Conservation (phyloP, 805 yeast species). For the Candida piceae region DNA sequence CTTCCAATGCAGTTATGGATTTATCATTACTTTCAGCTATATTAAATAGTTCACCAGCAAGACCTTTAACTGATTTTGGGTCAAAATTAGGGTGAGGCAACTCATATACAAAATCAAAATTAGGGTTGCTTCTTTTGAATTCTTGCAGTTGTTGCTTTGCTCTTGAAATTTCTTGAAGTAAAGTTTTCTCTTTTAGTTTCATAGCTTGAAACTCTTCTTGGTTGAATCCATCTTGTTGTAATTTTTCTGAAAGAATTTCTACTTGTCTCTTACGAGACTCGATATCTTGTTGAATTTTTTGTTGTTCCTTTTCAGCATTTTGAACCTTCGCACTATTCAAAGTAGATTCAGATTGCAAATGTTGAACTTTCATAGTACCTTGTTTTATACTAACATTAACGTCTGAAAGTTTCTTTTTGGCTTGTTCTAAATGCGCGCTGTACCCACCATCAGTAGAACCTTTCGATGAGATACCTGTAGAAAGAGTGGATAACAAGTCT, state of each 20-base stretch:
- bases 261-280: slow-evolving; percentile 36
- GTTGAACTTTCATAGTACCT: slow-evolving; percentile 51
- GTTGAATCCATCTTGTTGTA: slow-evolving; percentile 55
- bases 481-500: slow-evolving; percentile 73
- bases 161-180: slow-evolving; percentile 41
- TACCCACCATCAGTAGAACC: slow-evolving; percentile 79
- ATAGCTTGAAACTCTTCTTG: slow-evolving; percentile 39
- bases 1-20: slow-evolving; percentile 80
- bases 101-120: slow-evolving; percentile 69
- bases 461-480: slow-evolving; percentile 84
- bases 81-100: slow-evolving; percentile 61
- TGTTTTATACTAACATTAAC: slow-evolving; percentile 54
- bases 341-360: slow-evolving; percentile 47
- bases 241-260: slow-evolving; percentile 33
- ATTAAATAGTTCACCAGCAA: slow-evolving; percentile 79
- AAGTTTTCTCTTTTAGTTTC: slow-evolving; percentile 38
- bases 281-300: slow-evolving; percentile 37
- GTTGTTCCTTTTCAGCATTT: slow-evolving; percentile 49
- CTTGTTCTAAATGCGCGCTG: slow-evolving; percentile 60
- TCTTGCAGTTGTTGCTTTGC: slow-evolving; percentile 45
- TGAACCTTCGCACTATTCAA: slow-evolving; percentile 42
- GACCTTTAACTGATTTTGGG: slow-evolving; percentile 67
- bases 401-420: slow-evolving; percentile 50
- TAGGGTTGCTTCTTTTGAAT: slow-evolving; percentile 59
- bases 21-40: slow-evolving; percentile 51